phyloP scores from a whole-genome alignment of 2,329 filamentous ascomycete species.

The Microsporum canis region DNA sequence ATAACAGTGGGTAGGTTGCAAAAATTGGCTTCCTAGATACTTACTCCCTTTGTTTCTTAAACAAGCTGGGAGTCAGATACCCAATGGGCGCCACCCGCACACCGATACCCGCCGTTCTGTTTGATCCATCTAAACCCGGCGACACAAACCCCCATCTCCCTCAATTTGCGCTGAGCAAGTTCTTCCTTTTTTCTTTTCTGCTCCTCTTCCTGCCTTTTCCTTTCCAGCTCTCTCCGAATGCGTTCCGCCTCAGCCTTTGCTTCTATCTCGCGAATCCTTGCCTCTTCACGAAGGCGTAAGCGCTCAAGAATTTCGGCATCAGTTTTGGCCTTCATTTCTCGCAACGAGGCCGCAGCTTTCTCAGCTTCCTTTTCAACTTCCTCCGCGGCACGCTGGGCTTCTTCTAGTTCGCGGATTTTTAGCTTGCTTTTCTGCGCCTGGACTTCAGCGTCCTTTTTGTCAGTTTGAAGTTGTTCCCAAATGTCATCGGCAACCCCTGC shows the following conservation, averaged over 20 bases:
- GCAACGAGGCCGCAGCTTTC: background rate
- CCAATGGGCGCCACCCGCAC: constrained; percentile 50
- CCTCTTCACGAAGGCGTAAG: constrained; percentile 7
- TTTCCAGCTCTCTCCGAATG: constrained; percentile 26
- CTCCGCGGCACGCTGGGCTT: constrained; percentile 10
- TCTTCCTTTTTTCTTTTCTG: constrained; percentile 31
- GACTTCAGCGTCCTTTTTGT: constrained; percentile 29
- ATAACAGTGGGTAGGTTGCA: too few relatives aligned
- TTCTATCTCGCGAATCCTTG: constrained; percentile 5
- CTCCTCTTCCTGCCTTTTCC: constrained; percentile 30
- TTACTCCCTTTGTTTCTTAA: background rate
- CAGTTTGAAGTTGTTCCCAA: constrained; percentile 50
- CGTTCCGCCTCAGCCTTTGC: constrained; percentile 20
- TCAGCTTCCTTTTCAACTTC: constrained; percentile 15
- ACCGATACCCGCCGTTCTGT: constrained; percentile 48
- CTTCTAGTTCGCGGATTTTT: constrained; percentile 13
- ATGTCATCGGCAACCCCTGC: constrained; percentile 47
- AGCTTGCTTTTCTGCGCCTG: background rate
- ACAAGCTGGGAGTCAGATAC: constrained; percentile 20
- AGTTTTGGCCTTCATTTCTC: constrained; percentile 10
- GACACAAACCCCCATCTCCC: constrained; percentile 44
- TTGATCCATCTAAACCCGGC: constrained; percentile 52
- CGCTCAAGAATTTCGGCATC: constrained; percentile 11
- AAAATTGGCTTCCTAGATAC: background rate
- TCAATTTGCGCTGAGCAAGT: constrained; percentile 39